phyloP scores from a whole-genome alignment of 352 stramenopile genomes.

The Paralagenidium karlingii region DNA sequence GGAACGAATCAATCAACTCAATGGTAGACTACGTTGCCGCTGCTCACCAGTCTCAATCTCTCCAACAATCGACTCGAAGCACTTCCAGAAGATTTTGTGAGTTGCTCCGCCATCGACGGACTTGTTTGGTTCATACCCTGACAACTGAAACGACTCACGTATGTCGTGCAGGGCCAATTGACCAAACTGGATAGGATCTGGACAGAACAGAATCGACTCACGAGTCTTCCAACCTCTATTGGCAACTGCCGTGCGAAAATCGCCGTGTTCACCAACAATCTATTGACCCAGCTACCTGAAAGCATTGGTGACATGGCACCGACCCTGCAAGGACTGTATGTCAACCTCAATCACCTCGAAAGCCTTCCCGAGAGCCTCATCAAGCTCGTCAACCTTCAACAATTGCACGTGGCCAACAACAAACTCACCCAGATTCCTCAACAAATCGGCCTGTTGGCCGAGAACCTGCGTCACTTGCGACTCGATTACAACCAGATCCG shows the following conservation, averaged over 20 bases:
- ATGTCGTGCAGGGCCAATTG: constrained; percentile 8
- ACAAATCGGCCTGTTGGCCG: constrained; percentile 31
- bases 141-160: not conserved
- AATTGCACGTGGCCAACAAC: constrained; percentile 35
- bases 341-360: constrained; percentile 39
- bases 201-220: constrained; percentile 38
- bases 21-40: constrained; percentile 17
- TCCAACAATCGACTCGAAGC: constrained; percentile 34
- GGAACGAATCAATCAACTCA: constrained; percentile 3
- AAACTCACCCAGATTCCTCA: constrained; percentile 23
- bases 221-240: constrained; percentile 23
- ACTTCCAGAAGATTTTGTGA: constrained; percentile 29
- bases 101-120: not conserved
- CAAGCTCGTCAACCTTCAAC: constrained; percentile 15
- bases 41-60: constrained; percentile 25
- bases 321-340: constrained; percentile 22
- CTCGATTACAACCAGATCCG: constrained; percentile 53
- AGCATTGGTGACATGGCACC: constrained; percentile 21
- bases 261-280: constrained; percentile 35
- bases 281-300: constrained; percentile 16
- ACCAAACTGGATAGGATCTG: constrained; percentile 23
- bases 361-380: constrained; percentile 28
- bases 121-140: not conserved
- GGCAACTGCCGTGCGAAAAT: constrained; percentile 13
- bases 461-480: constrained; percentile 25